Evolutionary conservation across 2,329 filamentous ascomycete genomes (phyloP).

Genomic region (Metarhizium rileyi): DNA sequence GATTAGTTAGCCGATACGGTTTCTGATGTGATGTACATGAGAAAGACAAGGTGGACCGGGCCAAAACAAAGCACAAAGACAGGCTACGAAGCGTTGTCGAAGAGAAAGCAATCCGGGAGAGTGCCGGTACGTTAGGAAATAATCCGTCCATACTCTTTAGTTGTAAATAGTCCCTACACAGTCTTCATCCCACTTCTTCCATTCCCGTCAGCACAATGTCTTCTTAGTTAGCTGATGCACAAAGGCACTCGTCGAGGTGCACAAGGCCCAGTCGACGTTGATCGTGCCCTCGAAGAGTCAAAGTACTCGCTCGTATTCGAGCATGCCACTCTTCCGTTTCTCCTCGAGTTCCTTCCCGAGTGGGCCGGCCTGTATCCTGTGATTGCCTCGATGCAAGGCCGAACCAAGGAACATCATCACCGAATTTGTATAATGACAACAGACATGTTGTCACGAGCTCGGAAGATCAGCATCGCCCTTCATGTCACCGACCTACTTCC

Average conservation of each 20-base stretch:
- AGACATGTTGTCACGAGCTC: constrained; percentile 22
- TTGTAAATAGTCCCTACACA: no score
- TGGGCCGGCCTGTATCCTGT: constrained; percentile 31
- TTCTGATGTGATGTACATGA: no score
- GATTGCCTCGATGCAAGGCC: constrained; percentile 28
- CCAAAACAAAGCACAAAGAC: constrained; percentile 27
- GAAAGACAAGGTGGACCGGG: constrained; percentile 16
- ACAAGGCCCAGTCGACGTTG: constrained; percentile 19
- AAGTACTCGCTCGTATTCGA: constrained; percentile 33
- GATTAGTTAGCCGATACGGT: no score
- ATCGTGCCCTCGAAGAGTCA: constrained; percentile 21
- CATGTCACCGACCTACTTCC: constrained; percentile 34
- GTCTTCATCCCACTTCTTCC: neutral
- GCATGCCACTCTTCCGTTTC: constrained; percentile 33
- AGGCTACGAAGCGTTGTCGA: constrained; percentile 1
- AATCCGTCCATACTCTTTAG: neutral
- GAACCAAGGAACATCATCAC: constrained; percentile 22
- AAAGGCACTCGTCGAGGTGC: constrained; percentile 12
- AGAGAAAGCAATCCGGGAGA: neutral
- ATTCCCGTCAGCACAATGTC: neutral
- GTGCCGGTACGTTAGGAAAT: neutral
- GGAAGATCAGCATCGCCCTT: constrained; percentile 27
- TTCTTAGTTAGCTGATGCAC: neutral
- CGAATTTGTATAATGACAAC: constrained; percentile 32
- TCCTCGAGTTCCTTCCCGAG: constrained; percentile 30